Evolutionary conservation across 1,139 yeast genomes (phyloP), one percentile per base, ranked within the genome.

Genomic region (Candida neerlandica): DNA sequence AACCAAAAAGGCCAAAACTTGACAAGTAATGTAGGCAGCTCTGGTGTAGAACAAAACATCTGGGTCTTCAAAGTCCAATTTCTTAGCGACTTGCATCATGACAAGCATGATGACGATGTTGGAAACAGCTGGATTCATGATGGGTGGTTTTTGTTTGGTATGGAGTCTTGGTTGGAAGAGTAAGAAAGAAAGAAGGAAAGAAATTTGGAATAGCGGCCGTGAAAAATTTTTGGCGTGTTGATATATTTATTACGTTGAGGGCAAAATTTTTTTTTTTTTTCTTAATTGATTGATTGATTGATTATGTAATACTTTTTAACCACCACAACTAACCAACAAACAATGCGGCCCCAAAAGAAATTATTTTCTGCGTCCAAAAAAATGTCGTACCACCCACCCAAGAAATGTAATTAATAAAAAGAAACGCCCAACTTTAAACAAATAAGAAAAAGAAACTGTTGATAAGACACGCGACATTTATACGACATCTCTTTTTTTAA

Each of bases 51-150:
- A 74, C 53, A 92, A 77, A 52, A 84, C 81, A 57, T 74, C 72
- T 47, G 96, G 94, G 71, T 94, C 83, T 69, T 92, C 98, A 74
- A 92, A 85, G 70, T 94, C 96, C 57, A 94, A 79, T 67, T 82
- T 84, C 73, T 91, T 90, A 58, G 97, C 84, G 56, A 91, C 87
- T 74, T 94, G 98, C 97, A 92, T 94, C 91, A 91, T 89, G 78
- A 86, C 86, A 68, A 94, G 87, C 97, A 92, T 92, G 82, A 94
- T 75, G 61, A 80, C 89, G 63, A 94, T 75, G 75, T 94, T 92
- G 59, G 91, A 74, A 58, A 91, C 77, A 60, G 96, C 96, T 46
- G 99, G 95, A 67, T 89, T 89, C 88, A 89, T 83, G 55, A 46
- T 67, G 42, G 30, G 44, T 33, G n/a, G 21, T 11, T 5, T 19